Evolutionary conservation across 306 rosid species (phyloP), one percentile per base, ranked within the genome.

Genomic region (Vigna unguiculata): DNA sequence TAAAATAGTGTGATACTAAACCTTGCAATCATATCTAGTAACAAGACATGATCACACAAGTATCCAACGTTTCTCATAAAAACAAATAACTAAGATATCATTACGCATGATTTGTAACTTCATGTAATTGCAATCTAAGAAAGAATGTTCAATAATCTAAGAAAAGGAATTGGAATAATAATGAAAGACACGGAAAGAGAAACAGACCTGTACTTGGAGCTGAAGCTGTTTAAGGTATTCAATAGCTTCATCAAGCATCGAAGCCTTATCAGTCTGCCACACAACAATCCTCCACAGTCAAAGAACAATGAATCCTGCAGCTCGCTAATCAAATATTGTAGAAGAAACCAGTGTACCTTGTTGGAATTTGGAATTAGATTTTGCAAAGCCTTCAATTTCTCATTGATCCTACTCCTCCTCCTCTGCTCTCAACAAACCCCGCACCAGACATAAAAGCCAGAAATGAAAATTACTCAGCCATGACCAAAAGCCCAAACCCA

Each of bases 151-250:
- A 62, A 71, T 25, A 54, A 72, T n/a, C n/a, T 53, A 20, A 53
- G 11, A 63, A 12, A 45, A 84, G 22, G 14, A 52, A 40, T 40
- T 40, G 45, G 45, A 40, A 9, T 40, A 40, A 40, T 9, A 9
- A 40, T 40, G 45, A 40, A 40, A 38, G 41, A 38, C n/a, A 63
- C 17, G 36, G 9, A 34, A 82, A 19, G 6, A 52, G 78, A 55
- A 40, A 49, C 81, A 48, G 20, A 90, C 97, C 95, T 94, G 97
- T 68, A 94, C 96, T 88, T 94, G 97, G 70, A 94, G 98, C 86
- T 91, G 96, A 87, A 94, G 98, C 85, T 94, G 98, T 85, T 92
- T 94, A 28, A 94, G 93, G 76, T 94, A 94, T 84, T 94, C 98
- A 69, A 94, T 94, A 74, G 96, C 96, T 83, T 94, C 98, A 79